Evolutionary conservation across 2,329 filamentous ascomycete species (phyloP).

Genomic region (Lachnellula occidentalis): DNA sequence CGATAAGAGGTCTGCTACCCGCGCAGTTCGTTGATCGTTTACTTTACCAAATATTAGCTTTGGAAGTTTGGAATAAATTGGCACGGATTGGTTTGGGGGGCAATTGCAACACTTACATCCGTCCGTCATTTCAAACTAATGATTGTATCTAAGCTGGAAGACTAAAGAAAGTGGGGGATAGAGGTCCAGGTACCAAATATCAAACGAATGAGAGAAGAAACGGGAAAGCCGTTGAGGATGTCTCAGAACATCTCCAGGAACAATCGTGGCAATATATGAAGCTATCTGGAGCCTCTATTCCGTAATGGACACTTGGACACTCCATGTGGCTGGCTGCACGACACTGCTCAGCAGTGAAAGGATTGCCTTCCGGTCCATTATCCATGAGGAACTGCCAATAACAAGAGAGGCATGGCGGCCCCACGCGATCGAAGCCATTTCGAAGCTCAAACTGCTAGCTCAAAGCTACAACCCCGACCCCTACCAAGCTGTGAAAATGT

Average conservation of each 20-base stretch:
- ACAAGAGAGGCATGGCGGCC: constrained; percentile 10
- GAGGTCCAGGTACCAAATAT: constrained; percentile 3
- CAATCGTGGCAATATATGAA: constrained; percentile 24
- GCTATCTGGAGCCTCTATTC: constrained; percentile 3
- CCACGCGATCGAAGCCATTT: constrained; percentile 19
- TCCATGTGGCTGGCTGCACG: constrained; percentile 25
- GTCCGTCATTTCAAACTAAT: constrained; percentile 25
- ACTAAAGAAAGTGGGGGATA: constrained; percentile 8
- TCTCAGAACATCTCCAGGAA: constrained; percentile 8
- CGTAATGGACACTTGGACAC: constrained; percentile 4
- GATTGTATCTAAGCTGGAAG: constrained; percentile 3
- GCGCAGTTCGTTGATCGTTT: constrained; percentile 53
- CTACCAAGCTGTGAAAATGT: constrained; percentile 25
- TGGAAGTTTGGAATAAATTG: constrained; percentile 1
- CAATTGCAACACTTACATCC: constrained; percentile 27
- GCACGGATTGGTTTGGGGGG: background rate
- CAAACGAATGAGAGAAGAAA: constrained; percentile 15
- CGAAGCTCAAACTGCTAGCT: constrained; percentile 20
- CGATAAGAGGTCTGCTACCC: constrained; percentile 56
- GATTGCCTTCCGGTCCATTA: constrained; percentile 1
- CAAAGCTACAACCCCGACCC: constrained; percentile 24
- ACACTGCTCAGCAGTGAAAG: constrained; percentile 20
- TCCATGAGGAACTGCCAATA: constrained; percentile 10
- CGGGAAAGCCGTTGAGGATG: constrained; percentile 16
- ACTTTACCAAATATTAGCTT: constrained; percentile 36